Conservation (phyloP, 192 early-diverging fungal species). For the Gigaspora rosea region DNA sequence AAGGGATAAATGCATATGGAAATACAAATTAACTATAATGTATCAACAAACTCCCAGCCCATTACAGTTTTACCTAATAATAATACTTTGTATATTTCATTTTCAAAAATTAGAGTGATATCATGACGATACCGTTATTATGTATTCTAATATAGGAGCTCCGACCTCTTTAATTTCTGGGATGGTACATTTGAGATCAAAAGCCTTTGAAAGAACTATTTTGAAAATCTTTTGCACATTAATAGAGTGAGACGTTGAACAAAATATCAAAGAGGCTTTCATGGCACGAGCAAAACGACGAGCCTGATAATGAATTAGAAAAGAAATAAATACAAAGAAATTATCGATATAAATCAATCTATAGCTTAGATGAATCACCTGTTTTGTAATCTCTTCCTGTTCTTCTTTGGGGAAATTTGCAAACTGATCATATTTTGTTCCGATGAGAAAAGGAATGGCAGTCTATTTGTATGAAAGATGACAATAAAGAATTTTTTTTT, state of each 20-base stretch:
- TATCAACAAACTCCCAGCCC: too few species aligned
- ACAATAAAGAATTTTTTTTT: not conserved
- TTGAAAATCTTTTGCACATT: constrained; percentile 99
- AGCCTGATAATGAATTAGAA: constrained; percentile 50
- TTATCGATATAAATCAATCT: too few species aligned
- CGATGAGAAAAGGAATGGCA: constrained; percentile 92
- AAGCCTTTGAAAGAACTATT: constrained; percentile 90
- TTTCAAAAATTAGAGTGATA: not conserved
- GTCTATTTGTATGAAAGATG: constrained; percentile 49
- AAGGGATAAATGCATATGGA: too few species aligned
- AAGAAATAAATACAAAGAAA: too few species aligned
- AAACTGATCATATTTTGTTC: constrained; percentile 97
- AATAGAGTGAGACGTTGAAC: constrained; percentile 90
- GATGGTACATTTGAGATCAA: constrained; percentile 92
- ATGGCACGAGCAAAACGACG: constrained; percentile 90
- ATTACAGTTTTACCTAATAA: not conserved
- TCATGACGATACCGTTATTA: not conserved
- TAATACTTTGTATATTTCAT: too few species aligned
- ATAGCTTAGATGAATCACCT: constrained; percentile 51
- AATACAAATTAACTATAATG: too few species aligned
- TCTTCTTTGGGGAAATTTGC: constrained; percentile 81
- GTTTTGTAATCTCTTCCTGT: constrained; percentile 90
- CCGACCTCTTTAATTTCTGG: constrained; percentile 90
- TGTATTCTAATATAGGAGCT: constrained; percentile 88
- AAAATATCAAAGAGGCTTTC: constrained; percentile 93